phyloP scores from a whole-genome alignment of 1,284 basidiomycete genomes.

The Rhizoctonia solani region DNA sequence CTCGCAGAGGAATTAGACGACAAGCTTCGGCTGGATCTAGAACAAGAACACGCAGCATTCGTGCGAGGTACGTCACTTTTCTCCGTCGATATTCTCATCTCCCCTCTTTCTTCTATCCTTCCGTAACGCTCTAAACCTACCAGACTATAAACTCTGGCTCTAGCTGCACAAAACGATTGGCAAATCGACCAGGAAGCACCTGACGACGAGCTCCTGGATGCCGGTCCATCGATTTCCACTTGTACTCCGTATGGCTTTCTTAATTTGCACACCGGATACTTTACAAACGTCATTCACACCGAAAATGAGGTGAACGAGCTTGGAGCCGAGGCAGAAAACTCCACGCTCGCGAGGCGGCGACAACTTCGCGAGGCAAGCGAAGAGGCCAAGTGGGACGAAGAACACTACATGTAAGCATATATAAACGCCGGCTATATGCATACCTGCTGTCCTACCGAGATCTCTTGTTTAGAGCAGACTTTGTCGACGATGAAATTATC shows the following conservation, averaged over 20 bases:
- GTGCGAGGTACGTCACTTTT: slow-evolving; percentile 55
- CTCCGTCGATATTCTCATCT: neutral
- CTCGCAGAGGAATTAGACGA: slow-evolving; percentile 45
- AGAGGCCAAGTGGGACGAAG: slow-evolving; percentile 75
- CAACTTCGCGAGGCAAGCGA: slow-evolving; percentile 59
- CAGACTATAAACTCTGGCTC: neutral
- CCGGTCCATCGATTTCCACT: slow-evolving; percentile 39
- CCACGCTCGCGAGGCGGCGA: slow-evolving; percentile 53
- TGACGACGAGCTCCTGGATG: slow-evolving; percentile 40
- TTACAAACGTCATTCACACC: slow-evolving; percentile 65
- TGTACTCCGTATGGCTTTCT: slow-evolving; percentile 69
- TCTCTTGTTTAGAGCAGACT: slow-evolving; percentile 66
- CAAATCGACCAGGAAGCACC: slow-evolving; percentile 65
- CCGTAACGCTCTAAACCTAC: neutral
- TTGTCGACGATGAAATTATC: slow-evolving; percentile 71
- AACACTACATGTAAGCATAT: slow-evolving; percentile 76
- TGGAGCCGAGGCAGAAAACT: slow-evolving; percentile 64
- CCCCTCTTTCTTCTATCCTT: slow-evolving; percentile 14
- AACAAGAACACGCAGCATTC: slow-evolving; percentile 58
- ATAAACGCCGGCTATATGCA: neutral
- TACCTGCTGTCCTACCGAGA: slow-evolving; percentile 60
- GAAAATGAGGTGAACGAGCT: slow-evolving; percentile 81
- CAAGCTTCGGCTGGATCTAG: slow-evolving; percentile 49
- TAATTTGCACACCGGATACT: slow-evolving; percentile 70
- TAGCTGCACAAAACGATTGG: slow-evolving; percentile 78